Percentiles rank a stretch among this genome's conserved stretches.
phyloP scores from a whole-genome alignment of 176 grass and related monocot genomes.

The Zoysia japonica region DNA sequence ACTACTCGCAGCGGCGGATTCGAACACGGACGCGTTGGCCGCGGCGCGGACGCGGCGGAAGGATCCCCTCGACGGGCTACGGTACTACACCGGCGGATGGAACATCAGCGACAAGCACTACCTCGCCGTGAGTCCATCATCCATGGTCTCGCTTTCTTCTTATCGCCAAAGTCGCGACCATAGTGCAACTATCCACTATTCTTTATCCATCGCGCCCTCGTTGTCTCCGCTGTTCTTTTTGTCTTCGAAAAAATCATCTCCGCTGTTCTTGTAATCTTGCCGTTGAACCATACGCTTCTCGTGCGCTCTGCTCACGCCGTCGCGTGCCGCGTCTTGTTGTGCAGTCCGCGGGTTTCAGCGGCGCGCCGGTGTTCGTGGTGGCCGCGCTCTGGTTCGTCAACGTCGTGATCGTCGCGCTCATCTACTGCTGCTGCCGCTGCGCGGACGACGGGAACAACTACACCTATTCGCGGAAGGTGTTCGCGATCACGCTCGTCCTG shows the following conservation, averaged over 20 bases:
- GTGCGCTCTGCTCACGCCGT: slow-evolving; percentile 5
- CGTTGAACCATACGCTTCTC: neutral
- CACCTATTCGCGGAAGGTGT: slow-evolving; percentile 54
- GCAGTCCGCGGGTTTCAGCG: slow-evolving; percentile 84
- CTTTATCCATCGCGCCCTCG: too few relatives aligned
- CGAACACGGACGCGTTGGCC: slow-evolving; percentile 46
- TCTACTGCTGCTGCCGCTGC: slow-evolving; percentile 49
- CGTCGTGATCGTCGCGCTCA: slow-evolving; percentile 46
- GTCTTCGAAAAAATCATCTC: too few relatives aligned
- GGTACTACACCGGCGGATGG: slow-evolving; percentile 74
- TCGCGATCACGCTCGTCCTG: slow-evolving; percentile 44
- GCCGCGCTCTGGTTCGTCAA: slow-evolving; percentile 54
- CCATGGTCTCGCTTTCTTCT: neutral
- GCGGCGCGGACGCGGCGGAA: slow-evolving; percentile 66
- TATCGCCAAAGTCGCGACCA: neutral
- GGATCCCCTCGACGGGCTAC: slow-evolving; percentile 73
- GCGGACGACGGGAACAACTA: slow-evolving; percentile 13
- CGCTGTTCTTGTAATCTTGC: neutral
- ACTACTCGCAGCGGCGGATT: slow-evolving; percentile 13
- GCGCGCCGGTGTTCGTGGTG: slow-evolving; percentile 60
- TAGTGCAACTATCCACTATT: neutral
- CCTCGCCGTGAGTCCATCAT: slow-evolving; percentile 55
- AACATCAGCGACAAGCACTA: slow-evolving; percentile 92
- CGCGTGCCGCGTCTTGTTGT: neutral
- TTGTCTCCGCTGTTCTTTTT: too few relatives aligned